Evolutionary conservation across 1,284 basidiomycete species (phyloP).

Genomic region (Heterobasidion irregulare): DNA sequence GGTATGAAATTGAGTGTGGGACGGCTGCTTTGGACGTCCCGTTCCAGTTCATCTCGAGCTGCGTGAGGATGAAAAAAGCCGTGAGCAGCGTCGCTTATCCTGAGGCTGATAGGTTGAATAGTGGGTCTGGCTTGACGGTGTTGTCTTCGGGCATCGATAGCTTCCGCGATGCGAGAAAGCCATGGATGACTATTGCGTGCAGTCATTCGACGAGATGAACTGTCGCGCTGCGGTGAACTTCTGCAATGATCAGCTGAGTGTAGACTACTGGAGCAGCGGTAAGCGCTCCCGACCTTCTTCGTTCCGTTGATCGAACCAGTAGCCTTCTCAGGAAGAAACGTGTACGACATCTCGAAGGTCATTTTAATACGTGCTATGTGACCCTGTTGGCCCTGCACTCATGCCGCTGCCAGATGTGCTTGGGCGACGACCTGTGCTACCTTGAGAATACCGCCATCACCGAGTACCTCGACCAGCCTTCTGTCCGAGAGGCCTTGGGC

Average conservation of each 20-base stretch:
- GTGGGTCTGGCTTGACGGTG: neutral
- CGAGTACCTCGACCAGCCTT: conserved; percentile 47
- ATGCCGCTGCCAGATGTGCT: neutral
- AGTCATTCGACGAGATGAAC: conserved; percentile 50
- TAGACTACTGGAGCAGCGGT: conserved; percentile 44
- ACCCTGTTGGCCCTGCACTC: neutral
- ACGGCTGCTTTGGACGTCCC: conserved; percentile 44
- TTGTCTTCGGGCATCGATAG: conserved; percentile 18
- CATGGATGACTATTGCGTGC: conserved; percentile 39
- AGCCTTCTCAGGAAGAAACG: conserved; percentile 38
- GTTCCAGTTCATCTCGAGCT: conserved; percentile 46
- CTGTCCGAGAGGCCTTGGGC: conserved; percentile 49
- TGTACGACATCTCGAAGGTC: conserved; percentile 69
- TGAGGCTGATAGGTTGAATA: neutral
- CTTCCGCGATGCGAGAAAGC: conserved; percentile 45
- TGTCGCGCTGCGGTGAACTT: conserved; percentile 57
- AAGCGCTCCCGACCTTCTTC: conserved; percentile 10
- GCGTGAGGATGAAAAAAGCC: conserved; percentile 52
- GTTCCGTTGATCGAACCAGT: neutral
- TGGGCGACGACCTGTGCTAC: conserved; percentile 41
- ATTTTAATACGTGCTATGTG: conserved; percentile 4
- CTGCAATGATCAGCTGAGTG: conserved; percentile 50
- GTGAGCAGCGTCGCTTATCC: conserved; percentile 26
- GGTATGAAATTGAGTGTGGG: conserved; percentile 58
- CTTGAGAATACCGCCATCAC: conserved; percentile 40